phyloP scores from a whole-genome alignment of 495 filamentous ascomycete genomes.

The Penicillium cinerascens region DNA sequence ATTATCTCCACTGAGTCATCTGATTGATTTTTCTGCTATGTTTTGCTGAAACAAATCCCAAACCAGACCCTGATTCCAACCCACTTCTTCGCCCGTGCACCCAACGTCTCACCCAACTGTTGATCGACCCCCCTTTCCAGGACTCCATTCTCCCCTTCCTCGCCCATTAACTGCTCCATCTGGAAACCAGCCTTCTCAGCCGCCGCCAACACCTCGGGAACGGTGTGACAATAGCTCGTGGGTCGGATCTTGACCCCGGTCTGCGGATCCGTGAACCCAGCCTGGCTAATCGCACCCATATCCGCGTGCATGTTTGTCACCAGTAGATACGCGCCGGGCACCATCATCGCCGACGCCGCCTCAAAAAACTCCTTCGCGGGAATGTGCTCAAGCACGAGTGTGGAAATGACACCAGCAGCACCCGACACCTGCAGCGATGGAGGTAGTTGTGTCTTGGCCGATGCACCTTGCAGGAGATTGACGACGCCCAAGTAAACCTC shows the following conservation, averaged over 20 bases:
- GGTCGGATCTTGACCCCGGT: slow-evolving; percentile 60
- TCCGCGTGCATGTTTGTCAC: slow-evolving; percentile 73
- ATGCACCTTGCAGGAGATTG: slow-evolving; percentile 33
- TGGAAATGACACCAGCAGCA: slow-evolving; percentile 54
- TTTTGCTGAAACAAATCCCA: slow-evolving; percentile 55
- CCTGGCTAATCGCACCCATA: slow-evolving; percentile 62
- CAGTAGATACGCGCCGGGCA: slow-evolving; percentile 51
- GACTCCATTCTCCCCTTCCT: slow-evolving; percentile 16
- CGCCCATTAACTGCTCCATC: slow-evolving; percentile 28
- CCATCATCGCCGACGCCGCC: slow-evolving; percentile 45
- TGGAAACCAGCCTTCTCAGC: slow-evolving; percentile 53
- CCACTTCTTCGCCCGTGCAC: slow-evolving; percentile 64
- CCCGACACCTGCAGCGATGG: slow-evolving; percentile 14
- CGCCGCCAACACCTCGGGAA: slow-evolving; percentile 53
- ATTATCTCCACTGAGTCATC: slow-evolving; percentile 5
- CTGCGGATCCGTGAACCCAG: slow-evolving; percentile 60
- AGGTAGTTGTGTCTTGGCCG: slow-evolving; percentile 1
- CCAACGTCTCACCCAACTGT: slow-evolving; percentile 46
- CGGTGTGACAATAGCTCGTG: slow-evolving; percentile 56
- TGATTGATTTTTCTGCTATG: slow-evolving; percentile 5
- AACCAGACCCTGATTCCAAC: slow-evolving; percentile 65
- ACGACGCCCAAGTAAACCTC: slow-evolving; percentile 18
- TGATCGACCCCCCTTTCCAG: slow-evolving; percentile 51
- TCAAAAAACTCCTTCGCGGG: slow-evolving; percentile 56
- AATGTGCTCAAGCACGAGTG: slow-evolving; percentile 68